Evolutionary conservation across 1,139 yeast genomes (phyloP).

Genomic region (Kurtzmaniella quercitrusa): DNA sequence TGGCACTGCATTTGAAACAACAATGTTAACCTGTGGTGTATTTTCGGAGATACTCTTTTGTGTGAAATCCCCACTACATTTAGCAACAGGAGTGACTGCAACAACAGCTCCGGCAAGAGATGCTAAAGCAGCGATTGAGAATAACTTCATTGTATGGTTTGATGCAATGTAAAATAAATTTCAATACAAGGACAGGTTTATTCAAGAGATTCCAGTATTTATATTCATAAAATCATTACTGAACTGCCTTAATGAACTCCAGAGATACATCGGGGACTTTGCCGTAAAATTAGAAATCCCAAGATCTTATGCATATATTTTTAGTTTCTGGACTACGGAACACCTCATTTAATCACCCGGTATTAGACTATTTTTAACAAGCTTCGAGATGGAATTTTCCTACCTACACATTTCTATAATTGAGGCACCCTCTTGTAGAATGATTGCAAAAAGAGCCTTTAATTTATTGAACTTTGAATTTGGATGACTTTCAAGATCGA

Average conservation of each 20-base stretch:
- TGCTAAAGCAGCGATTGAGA: background rate
- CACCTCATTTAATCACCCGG: background rate
- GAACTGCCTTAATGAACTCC: background rate
- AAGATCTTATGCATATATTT: background rate
- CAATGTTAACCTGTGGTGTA: background rate
- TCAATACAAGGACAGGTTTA: background rate
- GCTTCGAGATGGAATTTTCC: no score
- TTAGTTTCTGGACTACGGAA: background rate
- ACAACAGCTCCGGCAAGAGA: background rate
- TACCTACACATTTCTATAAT: no score
- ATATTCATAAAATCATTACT: background rate
- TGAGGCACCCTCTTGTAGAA: no score
- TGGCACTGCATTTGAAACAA: background rate
- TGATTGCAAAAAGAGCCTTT: no score
- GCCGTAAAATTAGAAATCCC: background rate
- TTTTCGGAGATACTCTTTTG: background rate
- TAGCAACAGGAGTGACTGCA: background rate
- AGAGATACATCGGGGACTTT: background rate
- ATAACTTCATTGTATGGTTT: background rate
- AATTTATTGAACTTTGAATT: no score
- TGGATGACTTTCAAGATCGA: no score
- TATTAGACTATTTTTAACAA: no score
- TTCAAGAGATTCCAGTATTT: background rate
- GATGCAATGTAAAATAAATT: background rate
- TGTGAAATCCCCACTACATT: background rate